Evolutionary conservation across 805 yeast species (phyloP).

Genomic region (Candida nemodendra): DNA sequence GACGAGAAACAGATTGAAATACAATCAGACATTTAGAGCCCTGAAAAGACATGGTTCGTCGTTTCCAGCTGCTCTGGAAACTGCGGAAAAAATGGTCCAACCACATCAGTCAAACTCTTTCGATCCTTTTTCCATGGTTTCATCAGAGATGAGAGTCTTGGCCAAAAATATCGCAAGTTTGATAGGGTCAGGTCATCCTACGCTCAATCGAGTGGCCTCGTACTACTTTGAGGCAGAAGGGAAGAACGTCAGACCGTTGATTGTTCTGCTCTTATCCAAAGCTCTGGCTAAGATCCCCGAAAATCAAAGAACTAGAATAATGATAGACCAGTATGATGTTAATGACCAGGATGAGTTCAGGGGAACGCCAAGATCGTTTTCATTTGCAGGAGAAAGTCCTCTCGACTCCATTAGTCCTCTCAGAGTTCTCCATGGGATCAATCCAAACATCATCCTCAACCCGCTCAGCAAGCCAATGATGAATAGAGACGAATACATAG

Average conservation of each 20-base stretch:
- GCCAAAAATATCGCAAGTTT: slow-evolving; percentile 84
- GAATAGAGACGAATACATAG: slow-evolving; percentile 52
- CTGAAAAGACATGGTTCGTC: slow-evolving; percentile 29
- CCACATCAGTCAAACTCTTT: slow-evolving; percentile 51
- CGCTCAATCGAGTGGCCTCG: slow-evolving; percentile 85
- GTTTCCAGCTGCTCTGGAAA: slow-evolving; percentile 56
- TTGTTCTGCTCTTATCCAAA: slow-evolving; percentile 79
- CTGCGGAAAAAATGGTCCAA: slow-evolving; percentile 74
- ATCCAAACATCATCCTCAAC: slow-evolving; percentile 77
- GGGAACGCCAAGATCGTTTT: slow-evolving; percentile 53
- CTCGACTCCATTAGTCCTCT: slow-evolving; percentile 75
- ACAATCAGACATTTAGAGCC: too few species aligned
- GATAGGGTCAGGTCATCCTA: slow-evolving; percentile 92
- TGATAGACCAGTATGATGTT: slow-evolving; percentile 63
- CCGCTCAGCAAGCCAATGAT: slow-evolving; percentile 83
- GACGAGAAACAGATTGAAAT: too few species aligned
- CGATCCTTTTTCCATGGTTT: slow-evolving; percentile 89
- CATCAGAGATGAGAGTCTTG: slow-evolving; percentile 86
- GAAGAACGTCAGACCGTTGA: slow-evolving; percentile 88
- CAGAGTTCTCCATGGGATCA: slow-evolving; percentile 81
- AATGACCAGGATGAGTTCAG: slow-evolving; percentile 61
- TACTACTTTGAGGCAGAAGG: slow-evolving; percentile 97
- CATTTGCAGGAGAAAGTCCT: slow-evolving; percentile 59
- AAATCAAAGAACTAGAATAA: slow-evolving; percentile 60
- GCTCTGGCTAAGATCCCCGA: slow-evolving; percentile 76